Base-by-base conservation (phyloP, 73 alveolate species). In the Paramecium caudatum region DNA sequence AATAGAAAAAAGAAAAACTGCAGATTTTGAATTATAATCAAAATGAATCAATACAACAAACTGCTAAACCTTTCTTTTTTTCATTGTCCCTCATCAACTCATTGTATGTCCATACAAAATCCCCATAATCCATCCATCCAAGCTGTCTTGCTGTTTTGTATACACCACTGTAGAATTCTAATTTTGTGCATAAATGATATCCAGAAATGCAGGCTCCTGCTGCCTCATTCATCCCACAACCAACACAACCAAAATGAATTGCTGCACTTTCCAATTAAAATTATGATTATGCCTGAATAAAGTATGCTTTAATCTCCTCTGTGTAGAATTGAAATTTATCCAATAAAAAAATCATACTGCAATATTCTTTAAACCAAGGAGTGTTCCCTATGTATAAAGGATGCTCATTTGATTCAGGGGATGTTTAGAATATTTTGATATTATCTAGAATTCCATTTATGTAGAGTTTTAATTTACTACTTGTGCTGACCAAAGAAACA, bases 131-230 rank as follows among this genome's bases (percentile, higher is more conserved):
- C n/a, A 82, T 47, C 97, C 96, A 95, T 25, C 98, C 98, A 84
- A 94, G 81, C 21, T 49, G n/a, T 49, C 95, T 95, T 6, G 95
- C 92, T 30, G 83, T 91, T 46, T 68, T 49, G 61, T 91, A 92
- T n/a, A 92, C 98, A 30, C 94, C 95, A 81, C 95, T 68, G 55
- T 95, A 94, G 36, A 95, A 63, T 90, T 95, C 98, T 41, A 95
- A 50, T 25, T 95, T 82, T 12, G 97, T 95, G 88, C 98, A 95
- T 34, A 95, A 68, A 82, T 94, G 97, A 83, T 95, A 95, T 17
- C 92, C 94, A 32, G 68, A 62, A 16, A 92, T 81, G 43, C 98
- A 95, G 12, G 97, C 90, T 16, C 81, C 88, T 23, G 39, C 16
- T 3, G 97, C 98, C 36, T 70, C 90, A 2, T 87, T 91, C 1